Conservation (phyloP, 805 yeast species). For the Cyberlindnera sargentensis region DNA sequence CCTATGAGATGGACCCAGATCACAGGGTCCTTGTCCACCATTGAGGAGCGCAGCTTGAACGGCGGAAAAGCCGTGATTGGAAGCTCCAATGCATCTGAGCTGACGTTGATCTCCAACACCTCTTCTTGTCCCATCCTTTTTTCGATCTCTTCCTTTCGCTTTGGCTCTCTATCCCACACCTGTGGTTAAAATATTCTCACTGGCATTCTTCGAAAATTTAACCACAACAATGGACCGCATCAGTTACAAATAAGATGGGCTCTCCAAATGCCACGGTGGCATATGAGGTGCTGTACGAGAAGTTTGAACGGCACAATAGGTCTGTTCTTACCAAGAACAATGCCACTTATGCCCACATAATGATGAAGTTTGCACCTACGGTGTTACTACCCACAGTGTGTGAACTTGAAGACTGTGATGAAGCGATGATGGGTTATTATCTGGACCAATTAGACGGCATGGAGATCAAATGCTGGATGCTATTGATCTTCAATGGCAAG, state of each 20-base stretch:
- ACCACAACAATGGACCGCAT: too few species aligned
- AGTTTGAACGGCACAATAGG: not conserved
- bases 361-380: slow-evolving; percentile 1
- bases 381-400: not conserved
- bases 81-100: slow-evolving; percentile 25
- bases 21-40: slow-evolving; percentile 77
- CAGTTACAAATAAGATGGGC: too few species aligned
- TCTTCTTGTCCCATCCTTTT: not conserved
- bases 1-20: slow-evolving; percentile 73
- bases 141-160: not conserved
- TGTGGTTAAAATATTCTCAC: too few species aligned
- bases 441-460: not conserved
- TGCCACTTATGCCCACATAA: not conserved
- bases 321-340: not conserved
- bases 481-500: not conserved
- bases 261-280: not conserved
- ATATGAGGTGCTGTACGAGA: not conserved
- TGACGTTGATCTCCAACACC: slow-evolving; percentile 5
- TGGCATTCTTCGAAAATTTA: too few species aligned
- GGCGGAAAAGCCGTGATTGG: slow-evolving; percentile 73
- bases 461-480: not conserved
- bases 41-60: slow-evolving; percentile 63
- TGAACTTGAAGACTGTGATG: not conserved
- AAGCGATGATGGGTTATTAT: not conserved
- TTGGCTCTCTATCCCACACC: not conserved